Conservation (phyloP, 306 rosid species). For the Crotalaria pallida region DNA sequence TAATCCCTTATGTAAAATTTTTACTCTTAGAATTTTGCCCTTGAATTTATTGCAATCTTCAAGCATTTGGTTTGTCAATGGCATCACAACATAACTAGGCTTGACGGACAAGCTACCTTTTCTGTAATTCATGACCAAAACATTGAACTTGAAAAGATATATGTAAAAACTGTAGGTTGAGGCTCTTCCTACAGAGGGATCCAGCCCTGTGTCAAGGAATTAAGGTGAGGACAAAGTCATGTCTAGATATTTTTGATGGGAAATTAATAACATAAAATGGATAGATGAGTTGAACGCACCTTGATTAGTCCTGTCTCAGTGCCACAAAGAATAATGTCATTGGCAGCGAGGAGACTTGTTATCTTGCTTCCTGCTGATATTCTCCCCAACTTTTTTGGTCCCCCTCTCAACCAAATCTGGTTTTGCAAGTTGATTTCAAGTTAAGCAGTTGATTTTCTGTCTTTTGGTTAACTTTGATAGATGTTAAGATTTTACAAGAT, state of each 20-base stretch:
- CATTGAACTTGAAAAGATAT: slow-evolving; percentile 9
- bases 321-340: slow-evolving; percentile 71
- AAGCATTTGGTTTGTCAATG: slow-evolving; percentile 3
- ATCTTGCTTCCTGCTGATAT: slow-evolving; percentile 78
- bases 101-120: slow-evolving; percentile 2
- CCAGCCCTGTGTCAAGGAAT: slow-evolving; percentile 61
- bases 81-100: not conserved
- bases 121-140: slow-evolving; percentile 7
- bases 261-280: not conserved
- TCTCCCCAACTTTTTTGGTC: slow-evolving; percentile 63
- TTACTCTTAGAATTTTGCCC: slow-evolving; percentile 7
- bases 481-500: not conserved
- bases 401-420: slow-evolving; percentile 75
- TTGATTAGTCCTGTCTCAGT: slow-evolving; percentile 66
- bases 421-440: slow-evolving; percentile 16
- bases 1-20: slow-evolving; percentile 1
- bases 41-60: slow-evolving; percentile 5
- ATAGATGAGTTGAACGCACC: slow-evolving; percentile 30
- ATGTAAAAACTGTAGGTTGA: slow-evolving; percentile 5
- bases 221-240: not conserved
- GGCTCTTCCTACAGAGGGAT: slow-evolving; percentile 57
- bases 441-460: slow-evolving; percentile 8
- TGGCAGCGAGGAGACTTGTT: slow-evolving; percentile 60
- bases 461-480: not conserved
- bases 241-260: not conserved